A percentile compares a stretch with the other conserved stretches of the same genome.
Conservation (phyloP, 2,329 filamentous ascomycete genomes). For the Colletotrichum neosansevieriae region DNA sequence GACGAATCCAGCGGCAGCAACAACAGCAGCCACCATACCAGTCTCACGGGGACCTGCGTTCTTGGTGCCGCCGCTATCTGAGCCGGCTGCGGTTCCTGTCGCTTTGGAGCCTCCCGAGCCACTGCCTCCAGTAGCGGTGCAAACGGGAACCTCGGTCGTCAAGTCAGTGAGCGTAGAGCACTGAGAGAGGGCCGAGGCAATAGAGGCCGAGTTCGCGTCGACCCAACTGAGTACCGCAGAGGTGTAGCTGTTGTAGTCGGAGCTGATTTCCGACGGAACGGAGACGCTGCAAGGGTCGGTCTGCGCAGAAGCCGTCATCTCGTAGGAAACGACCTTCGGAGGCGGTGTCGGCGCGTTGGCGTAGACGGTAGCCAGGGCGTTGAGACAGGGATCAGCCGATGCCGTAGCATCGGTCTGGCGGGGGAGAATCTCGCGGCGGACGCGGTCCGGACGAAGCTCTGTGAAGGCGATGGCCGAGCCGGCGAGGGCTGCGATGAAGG, state of each 20-base stretch:
- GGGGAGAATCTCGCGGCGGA: slow-evolving; percentile 41
- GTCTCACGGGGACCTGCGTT: slow-evolving; percentile 44
- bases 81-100: neutral
- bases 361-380: slow-evolving; percentile 41
- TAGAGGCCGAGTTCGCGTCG: slow-evolving; percentile 40
- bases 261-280: slow-evolving; percentile 42
- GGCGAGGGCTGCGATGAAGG: slow-evolving; percentile 43
- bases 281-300: slow-evolving; percentile 45
- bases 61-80: slow-evolving; percentile 1
- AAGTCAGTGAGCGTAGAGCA: slow-evolving; percentile 44
- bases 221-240: slow-evolving; percentile 44
- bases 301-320: slow-evolving; percentile 36
- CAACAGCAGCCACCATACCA: slow-evolving; percentile 42
- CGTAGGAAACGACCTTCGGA: slow-evolving; percentile 41
- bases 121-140: slow-evolving; percentile 3
- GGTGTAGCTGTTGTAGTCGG: slow-evolving; percentile 42
- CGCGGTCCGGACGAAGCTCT: slow-evolving; percentile 36
- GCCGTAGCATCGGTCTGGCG: slow-evolving; percentile 43
- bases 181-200: slow-evolving; percentile 42
- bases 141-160: slow-evolving; percentile 26
- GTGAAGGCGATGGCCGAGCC: slow-evolving; percentile 42
- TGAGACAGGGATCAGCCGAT: slow-evolving; percentile 39
- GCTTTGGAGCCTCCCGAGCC: neutral
- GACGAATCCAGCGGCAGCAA: slow-evolving; percentile 45
- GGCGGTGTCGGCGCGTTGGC: slow-evolving; percentile 44